Base-by-base conservation (phyloP, 352 stramenopile species). In the Phytophthora colocasiae region DNA sequence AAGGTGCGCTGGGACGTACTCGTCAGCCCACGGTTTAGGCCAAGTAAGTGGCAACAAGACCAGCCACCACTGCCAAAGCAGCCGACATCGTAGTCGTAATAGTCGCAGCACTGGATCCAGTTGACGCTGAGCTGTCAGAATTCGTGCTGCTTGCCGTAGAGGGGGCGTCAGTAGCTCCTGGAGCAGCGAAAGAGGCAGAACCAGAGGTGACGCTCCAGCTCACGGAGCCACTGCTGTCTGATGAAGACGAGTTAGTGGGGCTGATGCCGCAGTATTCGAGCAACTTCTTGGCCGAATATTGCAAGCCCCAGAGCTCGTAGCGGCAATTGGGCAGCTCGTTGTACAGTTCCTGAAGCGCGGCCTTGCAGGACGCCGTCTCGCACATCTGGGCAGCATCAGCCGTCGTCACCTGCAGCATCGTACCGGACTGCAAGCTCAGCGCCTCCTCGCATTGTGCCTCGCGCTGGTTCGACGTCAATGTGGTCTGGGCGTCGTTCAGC, bases 321-420 rank as follows among this genome's bases (percentile, higher is more conserved):
- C 71, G 75, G 64, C 85, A 93, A 46, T 89, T 66, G 7, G 85
- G 82, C 55, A 93, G 61, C 49, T 41, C 59, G 48, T 75, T 75
- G 76, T 92, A 91, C 19, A 93, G 70, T 31, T 72, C 52, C 58
- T 86, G 66, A n/a, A 91, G 77, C 58, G 82, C 81, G 2, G 69
- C 65, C 19, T 46, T 80, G 58, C 85, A 93, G 10, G 79, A 69
- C 19, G 71, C 31, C 17, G 73, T 69, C 29, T 71, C 71, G 55
- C 82, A 90, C 11, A 92, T 76, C 9, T 72, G 44, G 32, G 58
- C 69, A 17, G 69, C 73, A 41, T 88, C 47, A 1, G 43, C 54
- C 3, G 63, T 73, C n/a, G 51, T 76, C 39, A 89, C 48, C 60
- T 91, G 75, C 55, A 91, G 75, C 54, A 73, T 77, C 15, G 83